Evolutionary conservation across 208 protist species (phyloP), one percentile per base, ranked within the genome.

Genomic region (Wallacemonas sp.): DNA sequence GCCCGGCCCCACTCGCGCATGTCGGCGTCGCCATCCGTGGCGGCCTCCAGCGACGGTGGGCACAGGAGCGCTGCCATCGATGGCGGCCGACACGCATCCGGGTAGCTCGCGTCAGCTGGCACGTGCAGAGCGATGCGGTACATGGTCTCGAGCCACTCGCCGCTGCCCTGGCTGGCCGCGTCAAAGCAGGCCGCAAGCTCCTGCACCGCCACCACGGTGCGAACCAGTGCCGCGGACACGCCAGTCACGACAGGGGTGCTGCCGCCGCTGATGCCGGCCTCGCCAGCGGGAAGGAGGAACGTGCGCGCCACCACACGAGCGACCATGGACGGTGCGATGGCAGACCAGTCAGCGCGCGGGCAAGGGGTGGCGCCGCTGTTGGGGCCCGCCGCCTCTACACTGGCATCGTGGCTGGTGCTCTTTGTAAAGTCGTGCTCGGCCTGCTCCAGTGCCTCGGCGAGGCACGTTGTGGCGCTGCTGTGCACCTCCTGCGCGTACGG

Each of bases 91-190:
- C 47, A 48, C 12, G 29, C 29, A 0, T 33, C 21, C 14, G 80
- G 80, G 58, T 77, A 82, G 52, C 9, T 58, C 11, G 4, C 4
- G n/a, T 30, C 52, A 3, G 32, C 32, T 23, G 76, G 62, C 30
- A 76, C 36, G 17, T 43, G 43, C 23, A 86, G 67, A 9, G 80
- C 75, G 21, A 63, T 48, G 21, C 43, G 62, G 52, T 86, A 86
- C 76, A 86, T 86, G 12, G 49, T 24, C n/a, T 80, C 71, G 11
- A 86, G 62, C 80, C 80, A 86, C 47, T 23, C n/a, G 19, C 26
- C 8, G 8, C 26, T 41, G 17, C 56, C 6, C 33, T n/a, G 2
- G 29, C 21, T 27, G 5, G 43, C 56, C n/a, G 14, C 43, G 19
- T 39, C 27, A 19, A 71, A 48, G 56, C 52, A 44, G 19, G 12